Base-by-base conservation (phyloP, 495 filamentous ascomycete genomes). In the Xylaria castorea region DNA sequence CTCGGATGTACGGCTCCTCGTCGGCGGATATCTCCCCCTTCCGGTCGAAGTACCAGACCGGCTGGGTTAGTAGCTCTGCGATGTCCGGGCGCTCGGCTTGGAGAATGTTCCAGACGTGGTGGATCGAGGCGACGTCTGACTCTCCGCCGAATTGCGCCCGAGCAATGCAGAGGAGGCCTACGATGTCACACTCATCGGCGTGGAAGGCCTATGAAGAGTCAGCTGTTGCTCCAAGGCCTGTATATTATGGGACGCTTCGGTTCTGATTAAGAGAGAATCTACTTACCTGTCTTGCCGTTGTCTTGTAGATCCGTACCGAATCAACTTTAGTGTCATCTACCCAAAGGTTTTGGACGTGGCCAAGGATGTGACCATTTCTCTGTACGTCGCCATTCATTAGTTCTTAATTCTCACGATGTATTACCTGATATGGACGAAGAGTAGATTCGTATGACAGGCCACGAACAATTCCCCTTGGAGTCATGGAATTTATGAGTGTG, bases 31-130 rank as follows among this genome's bases (percentile, higher is more conserved):
- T 89, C 83, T 97, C 94, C 55, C 94, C 94, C 82, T 97, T 97
- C 72, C 94, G 92, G 80, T 97, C 94, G 78, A 97, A 96, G 83
- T 96, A 97, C 94, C 94, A 97, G 75, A 92, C 89, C 0, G 94
- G 93, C 71, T 89, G 81, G 3, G 91, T 91, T 63, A 97, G 84
- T 42, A 89, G 89, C 80, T 91, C 87, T 0, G 92, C 88, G 9
- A 97, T 91, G 74, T 96, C 94, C 0, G 94, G 94, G 5, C 91
- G 89, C 79, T 94, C 90, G 11, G 73, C 76, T 78, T 93, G 91
- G 8, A 97, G 86, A 20, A 85, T 86, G 80, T 97, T 97, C 87
- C 91, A 97, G 71, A 97, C 91, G 69, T 92, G 82, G 80, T 97
- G 94, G 6, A 89, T 87, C 61, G 90, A 92, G 69, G 92, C 90